Conservation (phyloP, 140 eudicot species). For the Cichorium intybus region DNA sequence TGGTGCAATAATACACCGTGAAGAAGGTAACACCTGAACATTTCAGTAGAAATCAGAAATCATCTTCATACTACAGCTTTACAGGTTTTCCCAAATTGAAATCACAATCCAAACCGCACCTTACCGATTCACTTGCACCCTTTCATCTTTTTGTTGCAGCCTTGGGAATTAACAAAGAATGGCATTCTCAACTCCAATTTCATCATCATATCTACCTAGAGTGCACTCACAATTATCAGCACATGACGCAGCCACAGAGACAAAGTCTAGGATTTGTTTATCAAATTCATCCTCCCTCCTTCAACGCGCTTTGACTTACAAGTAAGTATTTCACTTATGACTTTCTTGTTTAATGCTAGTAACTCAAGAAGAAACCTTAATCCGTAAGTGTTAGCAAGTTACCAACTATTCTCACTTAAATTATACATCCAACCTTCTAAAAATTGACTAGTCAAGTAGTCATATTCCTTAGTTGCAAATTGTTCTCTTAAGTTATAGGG, state of each 20-base stretch:
- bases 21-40: slow-evolving; percentile 8
- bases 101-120: neutral
- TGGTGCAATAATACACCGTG: slow-evolving; percentile 6
- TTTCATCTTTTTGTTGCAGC: neutral
- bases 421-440: neutral
- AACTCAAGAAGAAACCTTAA: neutral
- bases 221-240: slow-evolving; percentile 30
- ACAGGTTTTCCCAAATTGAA: neutral
- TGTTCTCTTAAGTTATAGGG: no score
- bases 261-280: slow-evolving; percentile 30
- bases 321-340: slow-evolving; percentile 23
- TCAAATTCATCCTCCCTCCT: slow-evolving; percentile 27
- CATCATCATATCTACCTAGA: slow-evolving; percentile 30
- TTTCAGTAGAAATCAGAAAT: slow-evolving; percentile 6
- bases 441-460: neutral
- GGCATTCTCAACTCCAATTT: slow-evolving; percentile 35
- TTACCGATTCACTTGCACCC: slow-evolving; percentile 10
- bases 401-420: slow-evolving; percentile 2
- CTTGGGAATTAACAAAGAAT: slow-evolving; percentile 9
- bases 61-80: neutral
- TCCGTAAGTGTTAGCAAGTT: neutral
- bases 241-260: slow-evolving; percentile 22
- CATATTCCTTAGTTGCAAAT: no score
- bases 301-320: slow-evolving; percentile 28
- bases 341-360: slow-evolving; percentile 5